Evolutionary conservation across 345 rosid genomes (phyloP).

Genomic region (Moricandia moricandioides): DNA sequence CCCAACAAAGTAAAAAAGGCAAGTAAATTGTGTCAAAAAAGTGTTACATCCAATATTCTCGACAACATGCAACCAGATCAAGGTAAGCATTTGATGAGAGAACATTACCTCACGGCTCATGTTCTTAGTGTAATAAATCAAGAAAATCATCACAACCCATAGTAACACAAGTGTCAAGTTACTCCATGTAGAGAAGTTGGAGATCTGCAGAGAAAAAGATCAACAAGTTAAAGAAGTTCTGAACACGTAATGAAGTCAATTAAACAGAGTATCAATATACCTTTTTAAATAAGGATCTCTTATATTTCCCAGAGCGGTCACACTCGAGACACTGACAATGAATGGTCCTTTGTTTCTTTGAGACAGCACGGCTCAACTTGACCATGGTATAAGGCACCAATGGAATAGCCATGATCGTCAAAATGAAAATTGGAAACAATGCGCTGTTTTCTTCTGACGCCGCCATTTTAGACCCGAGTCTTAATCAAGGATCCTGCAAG

Average conservation of each 20-base stretch:
- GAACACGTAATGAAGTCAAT: constrained; percentile 1
- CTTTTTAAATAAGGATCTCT: constrained; percentile 74
- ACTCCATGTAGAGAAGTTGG: constrained; percentile 88
- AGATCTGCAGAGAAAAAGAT: constrained; percentile 55
- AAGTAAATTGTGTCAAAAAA: not conserved
- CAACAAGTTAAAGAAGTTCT: constrained; percentile 5
- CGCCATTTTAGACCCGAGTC: constrained; percentile 57
- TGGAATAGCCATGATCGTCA: constrained; percentile 94
- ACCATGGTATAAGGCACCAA: constrained; percentile 80
- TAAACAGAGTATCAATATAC: constrained; percentile 32
- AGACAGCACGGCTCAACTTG: constrained; percentile 68
- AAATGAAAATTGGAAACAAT: constrained; percentile 87
- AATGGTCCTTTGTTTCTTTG: constrained; percentile 65
- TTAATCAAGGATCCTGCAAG: constrained; percentile 21
- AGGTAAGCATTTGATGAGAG: constrained; percentile 12
- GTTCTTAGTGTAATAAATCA: constrained; percentile 80
- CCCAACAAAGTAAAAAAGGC: constrained; percentile 12
- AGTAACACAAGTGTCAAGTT: constrained; percentile 82
- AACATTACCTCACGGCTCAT: constrained; percentile 75
- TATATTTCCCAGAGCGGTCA: constrained; percentile 75
- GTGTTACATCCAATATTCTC: constrained; percentile 2
- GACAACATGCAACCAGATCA: constrained; percentile 7
- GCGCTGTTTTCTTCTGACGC: constrained; percentile 87
- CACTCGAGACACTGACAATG: constrained; percentile 88
- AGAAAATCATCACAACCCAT: constrained; percentile 84